Base-by-base conservation (phyloP, 139 green algal species). In the Chlamydomonas schloesseri region DNA sequence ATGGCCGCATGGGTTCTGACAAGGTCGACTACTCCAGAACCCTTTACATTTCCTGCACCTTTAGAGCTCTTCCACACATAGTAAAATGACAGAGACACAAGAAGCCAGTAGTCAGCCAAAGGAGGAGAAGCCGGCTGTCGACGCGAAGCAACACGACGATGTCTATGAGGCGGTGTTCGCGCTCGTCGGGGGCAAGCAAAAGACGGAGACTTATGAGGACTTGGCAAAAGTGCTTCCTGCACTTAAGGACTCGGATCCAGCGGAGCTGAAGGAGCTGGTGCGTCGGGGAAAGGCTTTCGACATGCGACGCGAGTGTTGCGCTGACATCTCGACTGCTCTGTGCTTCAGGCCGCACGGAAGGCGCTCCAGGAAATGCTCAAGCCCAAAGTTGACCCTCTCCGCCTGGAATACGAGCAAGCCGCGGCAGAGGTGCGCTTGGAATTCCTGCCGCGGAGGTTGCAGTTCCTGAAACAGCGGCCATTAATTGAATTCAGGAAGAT, bases 211-310 rank as follows among this genome's bases (percentile, higher is more conserved):
- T 2, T 85, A 85, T 33, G 79, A 69, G 69, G 67, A 31, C 37
- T 28, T 85, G 23, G 33, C 47, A 2, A 68, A 69, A 13, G 67
- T 85, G 9, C n/a, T 85, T 0, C 79, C 79, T 20, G 37, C 65
- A 23, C 69, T 85, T 20, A 85, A 76, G 33, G 47, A 76, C 20
- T 3, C 31, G 42, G 78, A 84, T 26, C 79, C 67, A 1, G 79
- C 67, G 23, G 79, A 85, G 10, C 21, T 69, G 47, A 85, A 76
- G 67, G 79, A 85, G 67, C 46, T 85, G 79, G 79, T 85, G 31
- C 23, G 74, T 33, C 10, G 0, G 2, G 5, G 28, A 11, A 55
- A 17, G 34, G 1, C 13, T 17, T 46, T 24, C 20, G 13, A 13
- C 69, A 46, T n/a, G 13, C 1, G 28, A 42, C 73, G 73, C 60